phyloP scores from a whole-genome alignment of 2,329 filamentous ascomycete species.

The Colletotrichum paranaense region DNA sequence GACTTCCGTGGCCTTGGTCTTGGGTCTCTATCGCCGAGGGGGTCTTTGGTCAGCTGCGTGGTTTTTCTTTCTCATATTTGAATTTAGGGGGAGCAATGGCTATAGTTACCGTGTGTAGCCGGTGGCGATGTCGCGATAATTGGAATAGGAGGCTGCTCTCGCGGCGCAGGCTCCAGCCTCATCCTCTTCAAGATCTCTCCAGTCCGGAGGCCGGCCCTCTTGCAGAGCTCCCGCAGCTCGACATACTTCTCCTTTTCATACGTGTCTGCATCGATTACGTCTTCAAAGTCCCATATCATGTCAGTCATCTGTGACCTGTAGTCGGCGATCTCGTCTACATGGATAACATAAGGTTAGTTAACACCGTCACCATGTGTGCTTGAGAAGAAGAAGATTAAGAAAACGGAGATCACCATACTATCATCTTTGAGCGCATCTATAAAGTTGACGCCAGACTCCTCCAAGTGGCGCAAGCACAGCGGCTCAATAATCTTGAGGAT shows the following conservation, averaged over 20 bases:
- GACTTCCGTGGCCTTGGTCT: background rate
- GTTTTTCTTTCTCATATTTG: background rate
- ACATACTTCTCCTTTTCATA: conserved; percentile 64
- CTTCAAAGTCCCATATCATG: conserved; percentile 68
- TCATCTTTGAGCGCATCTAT: conserved; percentile 64
- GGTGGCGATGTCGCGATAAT: conserved; percentile 11
- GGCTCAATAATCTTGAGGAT: conserved; percentile 63
- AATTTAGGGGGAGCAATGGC: background rate
- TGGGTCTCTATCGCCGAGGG: background rate
- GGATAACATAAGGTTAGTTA: background rate
- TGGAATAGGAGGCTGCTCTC: conserved; percentile 6
- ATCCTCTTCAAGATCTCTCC: conserved; percentile 64
- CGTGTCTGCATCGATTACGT: conserved; percentile 59
- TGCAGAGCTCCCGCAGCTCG: conserved; percentile 59
- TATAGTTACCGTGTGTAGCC: background rate
- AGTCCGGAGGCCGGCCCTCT: conserved; percentile 60
- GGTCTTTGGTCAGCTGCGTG: background rate
- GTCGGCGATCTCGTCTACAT: conserved; percentile 60
- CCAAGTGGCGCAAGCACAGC: conserved; percentile 59
- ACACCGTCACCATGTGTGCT: background rate
- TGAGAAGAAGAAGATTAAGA: too few relatives aligned
- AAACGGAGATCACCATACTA: conserved; percentile 51
- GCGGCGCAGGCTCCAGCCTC: conserved; percentile 54
- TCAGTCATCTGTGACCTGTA: conserved; percentile 60
- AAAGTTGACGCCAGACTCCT: conserved; percentile 62